Evolutionary conservation across 2,329 filamentous ascomycete genomes (phyloP), one percentile per base, ranked within the genome.

Genomic region (Helotiales sp.): DNA sequence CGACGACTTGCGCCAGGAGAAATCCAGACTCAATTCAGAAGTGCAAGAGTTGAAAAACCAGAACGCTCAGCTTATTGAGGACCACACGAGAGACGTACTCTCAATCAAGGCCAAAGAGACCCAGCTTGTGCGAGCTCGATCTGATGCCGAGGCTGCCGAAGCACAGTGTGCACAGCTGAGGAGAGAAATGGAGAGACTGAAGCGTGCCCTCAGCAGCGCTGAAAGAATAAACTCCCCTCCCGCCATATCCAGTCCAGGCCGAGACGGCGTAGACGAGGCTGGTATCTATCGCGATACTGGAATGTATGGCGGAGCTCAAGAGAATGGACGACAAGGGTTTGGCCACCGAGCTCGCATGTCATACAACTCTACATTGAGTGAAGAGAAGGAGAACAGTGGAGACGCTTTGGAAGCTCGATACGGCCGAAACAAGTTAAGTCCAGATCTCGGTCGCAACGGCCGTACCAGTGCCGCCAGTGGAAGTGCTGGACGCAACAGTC

Each of bases 21-120:
- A 91, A 61, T 85, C 87, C 57, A 93, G 88, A 69, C 82, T 96
- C 49, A 83, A 86, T 59, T 95, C 91, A 0, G 91, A 97, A 72
- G 88, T 98, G 40, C 89, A 93, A 66, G 95, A 98, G 74, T 82
- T 99, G 29, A 96, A 97, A 75, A 96, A 96, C 68, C 91, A 97
- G 72, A 99, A 99, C 69, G 95, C 95, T 24, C 89, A 95, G 62
- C 80, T 99, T 31, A 99, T 99, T 60, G 95, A 99, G 74, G 93
- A 98, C 68, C 93, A 98, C 72, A 99, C 95, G 0, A 84, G 93
- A 48, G 93, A 99, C 68, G 91, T 97, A 0, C 80, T 99, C 40
- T 95, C 92, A 66, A 96, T 99, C 76, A 98, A 98, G 73, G 95
- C 95, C 13, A 99, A 99, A 75, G 95, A 99, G 74, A 98, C 95